phyloP scores from a whole-genome alignment of 495 filamentous ascomycete genomes.

The Pyrenula aspistea region DNA sequence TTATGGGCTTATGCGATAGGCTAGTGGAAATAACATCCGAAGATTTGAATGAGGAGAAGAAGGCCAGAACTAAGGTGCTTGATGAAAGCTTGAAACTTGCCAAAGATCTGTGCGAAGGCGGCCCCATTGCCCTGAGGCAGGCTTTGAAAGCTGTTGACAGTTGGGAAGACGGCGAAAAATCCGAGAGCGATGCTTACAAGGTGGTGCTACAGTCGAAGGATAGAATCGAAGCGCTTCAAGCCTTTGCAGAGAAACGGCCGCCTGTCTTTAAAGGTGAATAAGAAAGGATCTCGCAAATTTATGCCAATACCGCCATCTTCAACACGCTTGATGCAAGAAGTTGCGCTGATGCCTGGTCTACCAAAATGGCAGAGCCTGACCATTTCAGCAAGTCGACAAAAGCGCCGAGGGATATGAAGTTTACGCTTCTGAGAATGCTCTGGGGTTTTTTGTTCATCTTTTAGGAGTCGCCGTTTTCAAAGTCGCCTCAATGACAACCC shows the following conservation, averaged over 20 bases:
- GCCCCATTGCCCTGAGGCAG: slow-evolving; percentile 63
- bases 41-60: slow-evolving; percentile 35
- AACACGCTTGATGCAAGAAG: too few species aligned
- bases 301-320: too few species aligned
- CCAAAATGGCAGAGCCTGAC: too few species aligned
- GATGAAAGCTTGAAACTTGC: slow-evolving; percentile 68
- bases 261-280: slow-evolving; percentile 59
- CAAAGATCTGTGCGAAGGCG: slow-evolving; percentile 73
- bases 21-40: slow-evolving; percentile 60
- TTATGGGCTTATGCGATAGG: slow-evolving; percentile 72
- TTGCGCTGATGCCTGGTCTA: too few species aligned
- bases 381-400: too few species aligned
- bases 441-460: too few species aligned
- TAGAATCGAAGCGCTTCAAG: slow-evolving; percentile 70
- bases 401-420: too few species aligned
- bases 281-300: not conserved
- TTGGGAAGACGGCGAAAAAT: slow-evolving; percentile 45
- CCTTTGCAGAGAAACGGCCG: slow-evolving; percentile 85
- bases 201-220: slow-evolving; percentile 72
- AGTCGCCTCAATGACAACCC: too few species aligned
- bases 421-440: too few species aligned
- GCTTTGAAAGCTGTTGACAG: slow-evolving; percentile 57
- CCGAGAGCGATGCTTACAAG: slow-evolving; percentile 70
- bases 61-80: slow-evolving; percentile 52
- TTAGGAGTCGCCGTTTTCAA: too few species aligned